phyloP scores from a whole-genome alignment of 1,139 yeast genomes.

The Pichia sp. region DNA sequence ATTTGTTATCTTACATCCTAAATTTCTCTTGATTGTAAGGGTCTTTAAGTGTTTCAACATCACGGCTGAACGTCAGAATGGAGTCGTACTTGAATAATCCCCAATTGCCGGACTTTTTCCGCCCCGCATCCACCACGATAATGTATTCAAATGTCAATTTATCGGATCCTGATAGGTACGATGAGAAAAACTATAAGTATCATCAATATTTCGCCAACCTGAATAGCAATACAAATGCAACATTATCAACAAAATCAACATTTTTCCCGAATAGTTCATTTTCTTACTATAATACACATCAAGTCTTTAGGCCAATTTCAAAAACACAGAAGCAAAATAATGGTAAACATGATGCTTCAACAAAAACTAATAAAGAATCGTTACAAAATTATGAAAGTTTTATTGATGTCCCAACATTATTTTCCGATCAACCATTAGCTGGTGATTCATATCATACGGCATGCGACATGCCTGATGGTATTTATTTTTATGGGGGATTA shows the following conservation, averaged over 20 bases:
- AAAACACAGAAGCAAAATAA: neutral
- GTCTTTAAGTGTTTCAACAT: neutral
- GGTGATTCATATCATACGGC: conserved; percentile 36
- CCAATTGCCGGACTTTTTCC: conserved; percentile 20
- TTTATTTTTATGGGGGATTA: conserved; percentile 39
- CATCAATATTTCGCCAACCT: conserved; percentile 23
- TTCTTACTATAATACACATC: conserved; percentile 22
- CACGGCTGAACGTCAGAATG: conserved; percentile 8
- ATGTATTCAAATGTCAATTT: conserved; percentile 13
- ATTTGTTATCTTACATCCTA: too few relatives aligned
- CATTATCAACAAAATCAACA: conserved; percentile 13
- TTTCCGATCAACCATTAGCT: conserved; percentile 34
- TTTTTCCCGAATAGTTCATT: conserved; percentile 18
- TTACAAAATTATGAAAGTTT: conserved; percentile 18
- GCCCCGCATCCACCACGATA: conserved; percentile 17
- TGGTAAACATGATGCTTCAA: neutral
- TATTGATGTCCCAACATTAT: conserved; percentile 30
- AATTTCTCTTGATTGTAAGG: too few relatives aligned
- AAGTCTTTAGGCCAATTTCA: conserved; percentile 13
- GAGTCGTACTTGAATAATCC: conserved; percentile 16
- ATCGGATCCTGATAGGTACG: conserved; percentile 6
- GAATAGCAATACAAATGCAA: conserved; percentile 17
- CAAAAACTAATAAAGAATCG: neutral
- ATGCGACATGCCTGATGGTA: conserved; percentile 30
- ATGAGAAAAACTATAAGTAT: conserved; percentile 17